These are phyloP conservation scores for Phytophthora colocasiae DNA, from an alignment of 352 stramenopile genomes.

Conservation along the genomic window DNA sequence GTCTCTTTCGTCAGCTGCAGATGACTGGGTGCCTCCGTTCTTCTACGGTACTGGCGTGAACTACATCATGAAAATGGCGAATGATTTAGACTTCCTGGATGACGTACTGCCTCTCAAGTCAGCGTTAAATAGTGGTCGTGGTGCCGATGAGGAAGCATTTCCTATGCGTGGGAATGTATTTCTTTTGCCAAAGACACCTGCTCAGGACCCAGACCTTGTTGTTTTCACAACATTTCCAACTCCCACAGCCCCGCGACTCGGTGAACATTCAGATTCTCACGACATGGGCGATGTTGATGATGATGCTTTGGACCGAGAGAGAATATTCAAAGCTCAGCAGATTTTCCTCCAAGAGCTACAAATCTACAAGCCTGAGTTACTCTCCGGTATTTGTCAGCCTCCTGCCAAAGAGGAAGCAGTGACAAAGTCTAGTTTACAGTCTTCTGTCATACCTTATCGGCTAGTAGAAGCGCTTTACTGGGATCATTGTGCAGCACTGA, in stretches of 20 bases:
- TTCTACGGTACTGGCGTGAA: slow-evolving; percentile 67
- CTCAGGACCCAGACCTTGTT: slow-evolving; percentile 69
- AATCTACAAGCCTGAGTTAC: slow-evolving; percentile 59
- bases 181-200: slow-evolving; percentile 62
- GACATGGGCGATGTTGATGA: slow-evolving; percentile 30
- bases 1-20: slow-evolving; percentile 27
- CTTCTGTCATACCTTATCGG: slow-evolving; percentile 24
- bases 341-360: slow-evolving; percentile 72
- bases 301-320: slow-evolving; percentile 52
- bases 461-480: slow-evolving; percentile 81
- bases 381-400: slow-evolving; percentile 6
- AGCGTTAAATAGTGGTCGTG: slow-evolving; percentile 50
- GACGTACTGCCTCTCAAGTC: slow-evolving; percentile 54
- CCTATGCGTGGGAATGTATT: slow-evolving; percentile 78
- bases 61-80: slow-evolving; percentile 81
- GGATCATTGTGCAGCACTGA: slow-evolving; percentile 78
- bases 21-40: slow-evolving; percentile 75
- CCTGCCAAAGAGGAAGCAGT: background rate
- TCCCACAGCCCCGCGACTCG: slow-evolving; percentile 32
- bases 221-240: slow-evolving; percentile 48
- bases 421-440: no score
- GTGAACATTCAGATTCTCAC: slow-evolving; percentile 3
- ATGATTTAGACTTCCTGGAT: slow-evolving; percentile 79
- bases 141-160: slow-evolving; percentile 43
- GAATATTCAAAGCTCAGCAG: slow-evolving; percentile 58